A percentile compares a stretch with the other conserved stretches of the same genome.
phyloP scores from a whole-genome alignment of 2,329 filamentous ascomycete species.

The Fusarium pseudograminearum region DNA sequence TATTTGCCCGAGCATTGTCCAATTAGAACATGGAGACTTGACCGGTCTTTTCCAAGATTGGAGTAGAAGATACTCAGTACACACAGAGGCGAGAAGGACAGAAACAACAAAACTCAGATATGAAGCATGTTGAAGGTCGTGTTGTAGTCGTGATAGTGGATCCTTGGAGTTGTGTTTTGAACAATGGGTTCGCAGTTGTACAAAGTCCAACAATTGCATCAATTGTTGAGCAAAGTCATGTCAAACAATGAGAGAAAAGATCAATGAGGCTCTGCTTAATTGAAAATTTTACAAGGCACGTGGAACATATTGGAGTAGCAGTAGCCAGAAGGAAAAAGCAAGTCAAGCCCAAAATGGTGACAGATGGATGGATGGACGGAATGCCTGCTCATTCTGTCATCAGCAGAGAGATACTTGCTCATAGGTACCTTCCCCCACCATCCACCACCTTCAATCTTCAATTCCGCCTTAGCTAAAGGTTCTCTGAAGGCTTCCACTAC shows the following conservation, averaged over 20 bases:
- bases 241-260: neutral
- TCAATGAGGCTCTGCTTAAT: slow-evolving; percentile 36
- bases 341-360: slow-evolving; percentile 38
- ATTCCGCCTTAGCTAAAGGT: slow-evolving; percentile 7
- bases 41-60: slow-evolving; percentile 7
- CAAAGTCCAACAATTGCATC: slow-evolving; percentile 5
- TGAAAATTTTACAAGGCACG: slow-evolving; percentile 30
- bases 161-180: slow-evolving; percentile 28
- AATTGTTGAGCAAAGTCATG: neutral
- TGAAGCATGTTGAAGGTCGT: slow-evolving; percentile 25
- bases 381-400: slow-evolving; percentile 29
- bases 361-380: slow-evolving; percentile 14
- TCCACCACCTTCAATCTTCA: slow-evolving; percentile 24
- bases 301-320: slow-evolving; percentile 29
- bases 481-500: slow-evolving; percentile 25
- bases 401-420: slow-evolving; percentile 24
- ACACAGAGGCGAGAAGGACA: slow-evolving; percentile 1
- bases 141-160: slow-evolving; percentile 31
- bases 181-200: slow-evolving; percentile 11
- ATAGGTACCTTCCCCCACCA: slow-evolving; percentile 37
- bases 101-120: slow-evolving; percentile 5
- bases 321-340: slow-evolving; percentile 38
- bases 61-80: slow-evolving; percentile 10
- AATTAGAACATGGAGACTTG: slow-evolving; percentile 16
- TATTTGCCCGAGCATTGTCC: slow-evolving; percentile 19